These are phyloP conservation scores for Coriaria nepalensis DNA, from an alignment of 306 rosid species.

Conservation along the genomic window DNA sequence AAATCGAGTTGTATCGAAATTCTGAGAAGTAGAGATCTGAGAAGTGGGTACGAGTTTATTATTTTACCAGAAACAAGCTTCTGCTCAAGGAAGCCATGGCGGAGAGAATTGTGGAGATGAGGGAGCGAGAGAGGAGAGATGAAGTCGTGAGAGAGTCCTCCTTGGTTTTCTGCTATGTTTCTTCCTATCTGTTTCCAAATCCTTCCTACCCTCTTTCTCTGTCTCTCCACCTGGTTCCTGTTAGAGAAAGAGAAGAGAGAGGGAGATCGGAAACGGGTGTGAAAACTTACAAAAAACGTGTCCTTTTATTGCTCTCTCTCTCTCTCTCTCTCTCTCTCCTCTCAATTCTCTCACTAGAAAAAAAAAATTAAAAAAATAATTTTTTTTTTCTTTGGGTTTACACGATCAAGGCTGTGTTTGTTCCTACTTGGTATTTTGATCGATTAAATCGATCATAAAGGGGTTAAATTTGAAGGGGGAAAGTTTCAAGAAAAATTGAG, in stretches of 20 bases:
- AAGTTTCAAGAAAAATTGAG: too few relatives aligned
- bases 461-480: too few relatives aligned
- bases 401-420: too few relatives aligned
- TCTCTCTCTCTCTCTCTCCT: neutral
- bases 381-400: neutral
- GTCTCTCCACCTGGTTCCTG: conserved; percentile 9
- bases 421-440: too few relatives aligned
- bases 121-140: conserved; percentile 12
- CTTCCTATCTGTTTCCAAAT: conserved; percentile 2
- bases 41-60: conserved; percentile 10
- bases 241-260: neutral
- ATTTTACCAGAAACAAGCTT: conserved; percentile 42
- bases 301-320: neutral
- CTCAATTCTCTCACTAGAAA: neutral
- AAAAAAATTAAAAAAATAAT: neutral
- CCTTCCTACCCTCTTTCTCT: conserved; percentile 11
- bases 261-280: conserved; percentile 6
- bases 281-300: neutral
- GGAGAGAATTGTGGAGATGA: neutral
- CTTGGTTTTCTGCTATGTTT: conserved; percentile 11
- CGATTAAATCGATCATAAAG: too few relatives aligned
- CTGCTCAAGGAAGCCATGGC: conserved; percentile 39
- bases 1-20: neutral
- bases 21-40: conserved; percentile 12
- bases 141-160: conserved; percentile 1